Percentiles rank a stretch among this genome's conserved stretches.
Conservation (phyloP, 768 basidiomycete genomes). For the Rhodosporidiobolus sp. region DNA sequence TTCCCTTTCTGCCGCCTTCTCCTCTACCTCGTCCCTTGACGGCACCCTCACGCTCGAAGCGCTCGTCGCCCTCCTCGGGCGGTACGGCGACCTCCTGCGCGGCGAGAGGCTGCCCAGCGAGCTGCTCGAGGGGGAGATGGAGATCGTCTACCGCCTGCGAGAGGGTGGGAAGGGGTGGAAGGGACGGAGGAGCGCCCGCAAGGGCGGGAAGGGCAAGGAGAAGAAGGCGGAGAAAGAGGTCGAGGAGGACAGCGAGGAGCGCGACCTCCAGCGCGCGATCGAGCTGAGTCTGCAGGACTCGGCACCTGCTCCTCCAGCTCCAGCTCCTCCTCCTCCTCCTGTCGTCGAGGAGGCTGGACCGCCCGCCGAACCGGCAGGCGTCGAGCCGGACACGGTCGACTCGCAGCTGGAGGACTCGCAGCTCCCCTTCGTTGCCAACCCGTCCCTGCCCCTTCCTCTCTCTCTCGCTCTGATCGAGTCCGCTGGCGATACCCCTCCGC, state of each 20-base stretch:
- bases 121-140: slow-evolving; percentile 50
- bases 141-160: slow-evolving; percentile 32
- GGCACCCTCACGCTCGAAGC: slow-evolving; percentile 52
- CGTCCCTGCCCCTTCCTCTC: slow-evolving; percentile 5
- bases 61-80: slow-evolving; percentile 56
- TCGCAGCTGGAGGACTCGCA: slow-evolving; percentile 14
- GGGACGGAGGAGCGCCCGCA: neutral
- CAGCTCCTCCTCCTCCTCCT: neutral
- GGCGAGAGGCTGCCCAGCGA: slow-evolving; percentile 35
- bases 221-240: neutral
- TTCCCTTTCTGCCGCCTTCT: too few species aligned
- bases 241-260: slow-evolving; percentile 3
- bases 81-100: slow-evolving; percentile 31
- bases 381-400: neutral
- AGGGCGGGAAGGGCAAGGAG: neutral
- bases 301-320: neutral
- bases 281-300: slow-evolving; percentile 11
- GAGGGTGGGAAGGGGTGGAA: slow-evolving; percentile 1
- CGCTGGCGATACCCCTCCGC: neutral
- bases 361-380: rapidly evolving
- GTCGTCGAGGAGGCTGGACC: neutral
- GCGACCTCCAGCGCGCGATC: slow-evolving; percentile 19
- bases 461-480: neutral
- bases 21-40: slow-evolving; percentile 54
- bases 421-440: slow-evolving; percentile 20